Evolutionary conservation across 2,329 filamentous ascomycete genomes (phyloP), one percentile per base, ranked within the genome.

Genomic region (Biscogniauxia sp.): DNA sequence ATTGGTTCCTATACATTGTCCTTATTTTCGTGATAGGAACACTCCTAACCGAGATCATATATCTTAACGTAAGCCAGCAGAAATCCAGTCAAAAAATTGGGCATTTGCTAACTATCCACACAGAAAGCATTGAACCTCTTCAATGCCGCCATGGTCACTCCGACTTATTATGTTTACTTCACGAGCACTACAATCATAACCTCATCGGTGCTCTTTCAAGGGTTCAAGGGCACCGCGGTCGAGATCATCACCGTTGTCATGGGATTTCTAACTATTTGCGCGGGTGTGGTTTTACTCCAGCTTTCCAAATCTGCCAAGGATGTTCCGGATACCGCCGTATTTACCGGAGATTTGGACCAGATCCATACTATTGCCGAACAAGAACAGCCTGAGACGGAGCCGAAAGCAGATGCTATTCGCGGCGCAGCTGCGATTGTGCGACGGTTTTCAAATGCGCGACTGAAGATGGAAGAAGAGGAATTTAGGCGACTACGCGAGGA

Each of bases 291-390:
- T 0, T 78, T 99, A 7, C 79, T 99, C 9, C 95, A 99, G 73
- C 85, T 99, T n/a, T 97, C 95, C 56, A 98, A 98, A 74, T 97
- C 94, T 0, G 92, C 95, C 69, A 99, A 98, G 73, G 94, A 99
- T 71, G 94, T 99, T 0, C 95, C 95, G 6, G 95, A 98, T 73
- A 83, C 92, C 0, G 93, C 93, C 32, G 88, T 99, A 49, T 97
- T 99, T 80, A 88, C 88, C 58, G 95, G 94, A 52, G 93, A 98
- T 71, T 83, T 99, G 56, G 91, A 98, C 70, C 94, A 99, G 80
- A 91, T 98, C 57, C 91, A 95, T 32, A 96, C 94, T 28, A 95
- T 98, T 64, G 94, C 92, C 53, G 92, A 97, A 70, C 92, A 97
- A 72, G 92, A 96, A 73, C 93, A 98, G 73, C 90, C 93, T n/a